These are phyloP conservation scores for Calocera cornea DNA, from an alignment of 768 basidiomycete genomes.

Conservation along the genomic window DNA sequence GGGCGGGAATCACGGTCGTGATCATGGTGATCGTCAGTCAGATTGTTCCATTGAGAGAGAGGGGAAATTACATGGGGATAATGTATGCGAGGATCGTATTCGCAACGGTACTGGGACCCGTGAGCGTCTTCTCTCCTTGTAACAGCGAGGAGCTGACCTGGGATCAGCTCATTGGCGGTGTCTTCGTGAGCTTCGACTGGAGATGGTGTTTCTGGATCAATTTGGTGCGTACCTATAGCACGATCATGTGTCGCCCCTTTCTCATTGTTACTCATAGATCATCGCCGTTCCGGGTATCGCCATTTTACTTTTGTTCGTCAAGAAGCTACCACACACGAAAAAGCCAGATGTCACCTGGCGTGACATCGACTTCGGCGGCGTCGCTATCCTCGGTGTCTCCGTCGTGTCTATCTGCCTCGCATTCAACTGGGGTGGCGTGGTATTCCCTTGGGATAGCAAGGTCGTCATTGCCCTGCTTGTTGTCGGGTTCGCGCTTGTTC, in stretches of 20 bases:
- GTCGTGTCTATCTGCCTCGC: neutral
- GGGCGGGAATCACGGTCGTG: slow-evolving; percentile 56
- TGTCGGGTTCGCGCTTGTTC: neutral
- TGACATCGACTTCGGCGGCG: neutral
- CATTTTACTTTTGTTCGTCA: neutral
- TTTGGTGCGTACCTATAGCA: slow-evolving; percentile 19
- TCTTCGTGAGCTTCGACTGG: neutral
- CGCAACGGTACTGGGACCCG: neutral
- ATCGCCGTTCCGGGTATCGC: neutral
- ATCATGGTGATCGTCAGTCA: slow-evolving; percentile 60
- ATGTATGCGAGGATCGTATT: neutral
- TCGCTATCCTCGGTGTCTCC: neutral
- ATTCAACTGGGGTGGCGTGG: neutral
- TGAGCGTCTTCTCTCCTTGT: slow-evolving; percentile 30
- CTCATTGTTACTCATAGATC: neutral
- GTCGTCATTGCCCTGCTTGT: neutral
- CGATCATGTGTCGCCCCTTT: neutral
- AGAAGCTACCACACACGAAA: neutral
- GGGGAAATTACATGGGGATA: slow-evolving; percentile 16
- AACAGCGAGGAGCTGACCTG: neutral
- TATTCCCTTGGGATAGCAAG: neutral
- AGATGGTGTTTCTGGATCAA: slow-evolving; percentile 64
- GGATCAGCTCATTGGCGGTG: neutral
- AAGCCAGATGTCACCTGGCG: neutral
- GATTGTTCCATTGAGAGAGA: slow-evolving; percentile 53